Evolutionary conservation across 352 stramenopile species (phyloP).

Genomic region (Globisporangium takayamanum): DNA sequence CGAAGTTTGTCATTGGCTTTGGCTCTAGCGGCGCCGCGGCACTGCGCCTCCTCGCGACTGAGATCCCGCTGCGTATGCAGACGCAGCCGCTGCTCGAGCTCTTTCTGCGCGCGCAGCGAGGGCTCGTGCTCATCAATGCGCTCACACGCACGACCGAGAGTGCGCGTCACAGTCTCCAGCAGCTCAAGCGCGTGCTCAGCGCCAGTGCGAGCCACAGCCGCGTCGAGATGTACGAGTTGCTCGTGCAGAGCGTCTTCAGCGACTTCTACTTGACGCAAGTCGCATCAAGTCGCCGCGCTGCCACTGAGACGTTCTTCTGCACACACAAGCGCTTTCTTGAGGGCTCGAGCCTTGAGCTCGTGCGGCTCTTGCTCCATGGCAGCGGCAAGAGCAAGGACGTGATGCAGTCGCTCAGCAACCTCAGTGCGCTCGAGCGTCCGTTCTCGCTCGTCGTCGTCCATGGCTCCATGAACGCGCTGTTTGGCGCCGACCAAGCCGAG

Average conservation of each 20-base stretch:
- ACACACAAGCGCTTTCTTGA: constrained; percentile 45
- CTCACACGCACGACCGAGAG: constrained; percentile 19
- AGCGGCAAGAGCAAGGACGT: constrained; percentile 37
- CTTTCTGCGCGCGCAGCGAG: constrained; percentile 41
- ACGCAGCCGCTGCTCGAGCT: constrained; percentile 18
- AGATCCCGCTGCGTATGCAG: constrained; percentile 28
- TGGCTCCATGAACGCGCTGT: constrained; percentile 45
- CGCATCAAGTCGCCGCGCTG: constrained; percentile 27
- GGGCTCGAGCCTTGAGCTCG: constrained; percentile 17
- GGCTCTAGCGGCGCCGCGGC: constrained; percentile 46
- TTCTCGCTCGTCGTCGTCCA: constrained; percentile 57
- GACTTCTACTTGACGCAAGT: constrained; percentile 59
- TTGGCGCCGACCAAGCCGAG: constrained; percentile 28
- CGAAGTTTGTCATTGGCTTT: constrained; percentile 63
- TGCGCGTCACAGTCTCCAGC: constrained; percentile 13
- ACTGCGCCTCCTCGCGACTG: constrained; percentile 37
- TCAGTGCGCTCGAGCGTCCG: constrained; percentile 19
- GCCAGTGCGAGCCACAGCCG: constrained; percentile 3
- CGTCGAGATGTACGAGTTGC: constrained; percentile 44
- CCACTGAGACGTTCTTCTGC: constrained; percentile 46
- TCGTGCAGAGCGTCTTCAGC: constrained; percentile 42
- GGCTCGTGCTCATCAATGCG: constrained; percentile 50
- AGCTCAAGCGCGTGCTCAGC: constrained; percentile 11
- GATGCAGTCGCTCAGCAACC: constrained; percentile 20
- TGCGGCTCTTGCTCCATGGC: constrained; percentile 36